Evolutionary conservation across 2,329 filamentous ascomycete species (phyloP), one percentile per base, ranked within the genome.

Genomic region (Leptodontidium sp.): DNA sequence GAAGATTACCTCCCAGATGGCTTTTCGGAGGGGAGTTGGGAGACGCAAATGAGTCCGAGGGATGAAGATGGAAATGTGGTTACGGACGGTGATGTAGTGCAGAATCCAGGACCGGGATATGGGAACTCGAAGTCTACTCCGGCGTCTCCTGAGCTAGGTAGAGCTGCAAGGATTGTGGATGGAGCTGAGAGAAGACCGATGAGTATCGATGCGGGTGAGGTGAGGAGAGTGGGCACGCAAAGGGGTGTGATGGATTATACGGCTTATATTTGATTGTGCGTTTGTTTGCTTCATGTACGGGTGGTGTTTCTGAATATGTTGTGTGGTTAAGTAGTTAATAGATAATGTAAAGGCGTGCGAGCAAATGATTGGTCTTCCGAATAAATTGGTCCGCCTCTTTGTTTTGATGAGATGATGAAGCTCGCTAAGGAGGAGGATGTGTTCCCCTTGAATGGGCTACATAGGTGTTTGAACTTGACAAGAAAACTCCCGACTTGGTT

Each of bases 11-110:
- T 66, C 9, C 58, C 55, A 21, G 70, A 75, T 29, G 65, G 66
- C 12, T 68, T 71, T 55, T 72, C 67, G 6, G 70, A 75, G 17
- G 71, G 69, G 11, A 74, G 73, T 49, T 74, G 73, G 74, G 71
- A 74, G 64, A 74, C 71, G 1, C 68, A 73, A 1, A n/a, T 61
- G 43, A 67, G 58, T 47, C 8, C 61, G 24, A 63, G 63, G 24
- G 68, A 72, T 35, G 69, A 67, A 17, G 61, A 68, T n/a, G 66
- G 66, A 4, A 73, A 71, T 53, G 35, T 69, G 15, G 66, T 70
- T 35, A 24, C 7, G 14, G 21, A 40, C 26, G 62, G 40, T 68
- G 68, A 21, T 43, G 50, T 35, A 57, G 32, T 21, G 61, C 67
- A 47, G 67, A 67, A 2, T 9, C 8, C 38, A 47, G 66, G 40